Evolutionary conservation across 1,139 yeast genomes (phyloP), one percentile per base, ranked within the genome.

Genomic region (Suhomyces choctaworum): DNA sequence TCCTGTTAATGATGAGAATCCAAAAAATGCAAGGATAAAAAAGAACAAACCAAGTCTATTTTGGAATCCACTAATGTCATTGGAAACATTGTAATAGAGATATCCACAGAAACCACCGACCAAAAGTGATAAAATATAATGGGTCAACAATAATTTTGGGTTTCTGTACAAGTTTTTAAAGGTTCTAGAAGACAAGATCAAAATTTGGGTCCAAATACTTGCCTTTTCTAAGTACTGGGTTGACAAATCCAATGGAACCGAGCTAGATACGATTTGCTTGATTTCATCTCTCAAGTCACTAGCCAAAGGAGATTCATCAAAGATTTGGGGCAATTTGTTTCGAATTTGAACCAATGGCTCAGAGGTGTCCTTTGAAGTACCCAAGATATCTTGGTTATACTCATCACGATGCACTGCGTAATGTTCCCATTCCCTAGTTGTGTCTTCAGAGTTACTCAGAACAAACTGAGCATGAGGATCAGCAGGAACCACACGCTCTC

Each of bases 51-150:
- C 98, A 45, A 92, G 69, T 51, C 98, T 76, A 60, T 92, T 92
- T 58, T 92, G 98, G 69, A 92, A 92, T 0, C 98, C 98, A 52
- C 95, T 81, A 40, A 92, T 90, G 58, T 92, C 96, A 53, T 89
- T 84, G 28, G 81, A 70, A 16, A 90, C 80, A 51, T 88, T 72
- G 61, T 82, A 90, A 60, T 92, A 92, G 27, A 92, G 67, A 36
- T 79, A 78, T 0, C 97, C 97, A 62, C 96, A 83, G 60, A 92
- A 86, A 3, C 79, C 56, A 1, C 96, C 96, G 59, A 90, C 78
- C 12, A 81, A 53, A 7, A 87, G 62, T 0, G 96, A 83, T 43
- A 90, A 69, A 3, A 84, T 66, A 54, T 90, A 92, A 55, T 92
- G 95, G 1, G 94, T 85, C 44, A 88, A 59, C 34, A 92, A 68